Evolutionary conservation across 2,329 filamentous ascomycete species (phyloP).

Genomic region (Fusarium sp.): DNA sequence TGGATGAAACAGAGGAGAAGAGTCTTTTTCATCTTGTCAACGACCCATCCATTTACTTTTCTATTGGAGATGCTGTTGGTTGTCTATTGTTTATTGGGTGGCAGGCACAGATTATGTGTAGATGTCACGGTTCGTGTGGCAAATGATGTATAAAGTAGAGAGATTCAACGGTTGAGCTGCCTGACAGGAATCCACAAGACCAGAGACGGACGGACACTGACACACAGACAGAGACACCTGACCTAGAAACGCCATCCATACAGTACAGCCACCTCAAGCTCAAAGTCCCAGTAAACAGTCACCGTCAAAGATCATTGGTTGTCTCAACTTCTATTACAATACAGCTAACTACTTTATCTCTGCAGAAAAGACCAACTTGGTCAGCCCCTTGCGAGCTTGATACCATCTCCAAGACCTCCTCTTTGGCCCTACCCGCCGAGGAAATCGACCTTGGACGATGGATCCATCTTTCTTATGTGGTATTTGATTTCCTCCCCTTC

Average conservation of each 20-base stretch:
- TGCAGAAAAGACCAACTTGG: conserved; percentile 35
- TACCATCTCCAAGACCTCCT: conserved; percentile 14
- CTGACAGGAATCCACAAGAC: conserved; percentile 1
- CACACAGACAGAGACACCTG: not conserved
- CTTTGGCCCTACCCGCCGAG: conserved; percentile 14
- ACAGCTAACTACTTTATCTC: conserved; percentile 50
- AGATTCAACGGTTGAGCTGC: not conserved
- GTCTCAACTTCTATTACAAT: conserved; percentile 54
- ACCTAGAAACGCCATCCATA: not conserved
- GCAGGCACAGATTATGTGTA: not conserved
- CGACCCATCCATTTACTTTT: conserved; percentile 14
- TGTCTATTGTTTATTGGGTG: conserved; percentile 1
- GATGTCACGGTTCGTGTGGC: conserved; percentile 1
- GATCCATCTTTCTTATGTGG: conserved; percentile 37
- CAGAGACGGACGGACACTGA: not conserved
- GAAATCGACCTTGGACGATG: conserved; percentile 22
- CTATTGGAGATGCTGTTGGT: not conserved
- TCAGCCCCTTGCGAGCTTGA: conserved; percentile 34
- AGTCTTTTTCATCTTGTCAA: conserved; percentile 68
- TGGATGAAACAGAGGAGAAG: conserved; percentile 84
- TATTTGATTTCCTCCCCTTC: conserved; percentile 38
- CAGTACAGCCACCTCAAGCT: not conserved
- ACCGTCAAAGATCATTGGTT: conserved; percentile 3
- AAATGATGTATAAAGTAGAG: conserved; percentile 15
- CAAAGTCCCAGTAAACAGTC: not conserved